Base-by-base conservation (phyloP, 176 grass and related monocot genomes). In the Bolboschoenus planiculmis region DNA sequence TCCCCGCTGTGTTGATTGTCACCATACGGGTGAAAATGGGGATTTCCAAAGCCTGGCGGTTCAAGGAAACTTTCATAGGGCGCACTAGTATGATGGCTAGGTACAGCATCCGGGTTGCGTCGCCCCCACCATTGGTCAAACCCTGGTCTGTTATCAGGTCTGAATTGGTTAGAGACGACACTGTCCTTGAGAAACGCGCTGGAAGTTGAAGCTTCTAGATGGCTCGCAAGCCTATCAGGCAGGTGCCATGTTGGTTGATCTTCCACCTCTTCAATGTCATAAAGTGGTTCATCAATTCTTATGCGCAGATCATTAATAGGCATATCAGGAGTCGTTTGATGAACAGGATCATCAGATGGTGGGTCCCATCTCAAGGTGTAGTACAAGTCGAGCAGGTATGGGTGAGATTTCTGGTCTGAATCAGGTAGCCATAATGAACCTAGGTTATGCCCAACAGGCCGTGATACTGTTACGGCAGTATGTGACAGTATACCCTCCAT, bases 381-480 rank as follows among this genome's bases (percentile, higher is more conserved):
- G 81, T 99, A 99, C 91, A 90, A 99, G 48, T 99, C 96, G 23
- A 95, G 83, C 78, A 99, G 81, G 86, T 95, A 95, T 0, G 89
- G 96, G 31, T 90, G 85, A 44, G 58, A 81, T 82, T 86, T 93
- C 86, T 90, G 90, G 44, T 88, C 87, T 36, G 84, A 77, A 76
- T 88, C 88, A 3, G 92, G 86, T 43, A 92, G 84, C 78, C 88
- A 91, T 35, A 92, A 83, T 29, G 90, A 90, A 42, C 47, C 78
- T 29, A 85, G 74, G 68, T 90, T 93, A 39, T 91, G 86, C 78
- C 63, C 36, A 59, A 65, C 40, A 68, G 81, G 77, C 37, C 50
- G 87, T 79, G 65, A 39, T 67, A 34, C 84, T 73, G 23, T 55
- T 46, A 18, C 56, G 64, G 59, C 39, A 68, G 84, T 61, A 62